Evolutionary conservation across 148 eudicot species (phyloP).

Genomic region (Limonium bicolor): DNA sequence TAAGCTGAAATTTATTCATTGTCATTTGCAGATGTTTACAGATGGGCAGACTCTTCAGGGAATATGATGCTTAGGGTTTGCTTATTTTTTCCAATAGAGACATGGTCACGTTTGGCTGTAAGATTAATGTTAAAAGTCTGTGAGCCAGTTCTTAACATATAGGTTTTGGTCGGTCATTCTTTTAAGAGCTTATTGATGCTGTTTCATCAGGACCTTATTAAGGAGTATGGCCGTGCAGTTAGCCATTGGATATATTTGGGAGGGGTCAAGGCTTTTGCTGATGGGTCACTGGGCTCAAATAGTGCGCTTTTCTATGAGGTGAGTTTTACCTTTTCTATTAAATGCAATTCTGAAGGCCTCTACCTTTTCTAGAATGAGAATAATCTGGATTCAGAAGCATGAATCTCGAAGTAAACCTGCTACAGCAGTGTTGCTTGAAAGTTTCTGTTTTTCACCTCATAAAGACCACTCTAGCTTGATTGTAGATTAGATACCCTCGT

Average conservation of each 20-base stretch:
- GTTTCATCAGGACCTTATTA: conserved; percentile 39
- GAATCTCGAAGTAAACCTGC: no score
- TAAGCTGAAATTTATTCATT: no score
- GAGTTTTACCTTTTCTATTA: no score
- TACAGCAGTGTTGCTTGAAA: no score
- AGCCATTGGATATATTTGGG: conserved; percentile 85
- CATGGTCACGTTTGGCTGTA: conserved; percentile 81
- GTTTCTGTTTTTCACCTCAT: no score
- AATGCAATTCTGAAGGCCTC: no score
- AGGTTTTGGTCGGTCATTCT: conserved; percentile 16
- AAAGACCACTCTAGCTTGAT: no score
- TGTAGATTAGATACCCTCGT: no score
- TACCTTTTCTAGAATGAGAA: no score
- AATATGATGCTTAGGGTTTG: conserved; percentile 74
- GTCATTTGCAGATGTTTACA: conserved; percentile 85
- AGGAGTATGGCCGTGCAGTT: conserved; percentile 37
- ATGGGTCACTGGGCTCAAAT: conserved; percentile 93
- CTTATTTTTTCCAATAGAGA: conserved; percentile 74
- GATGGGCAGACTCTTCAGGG: conserved; percentile 66
- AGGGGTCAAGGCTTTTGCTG: conserved; percentile 82
- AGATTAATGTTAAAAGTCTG: conserved; percentile 13
- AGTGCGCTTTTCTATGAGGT: conserved; percentile 95
- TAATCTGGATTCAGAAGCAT: no score
- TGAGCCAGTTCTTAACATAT: conserved; percentile 69
- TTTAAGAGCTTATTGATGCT: conserved; percentile 1